Percentiles rank a stretch among this genome's conserved stretches.
Evolutionary conservation across 2,329 filamentous ascomycete species (phyloP).

Genomic region (Hypomyces perniciosus): DNA sequence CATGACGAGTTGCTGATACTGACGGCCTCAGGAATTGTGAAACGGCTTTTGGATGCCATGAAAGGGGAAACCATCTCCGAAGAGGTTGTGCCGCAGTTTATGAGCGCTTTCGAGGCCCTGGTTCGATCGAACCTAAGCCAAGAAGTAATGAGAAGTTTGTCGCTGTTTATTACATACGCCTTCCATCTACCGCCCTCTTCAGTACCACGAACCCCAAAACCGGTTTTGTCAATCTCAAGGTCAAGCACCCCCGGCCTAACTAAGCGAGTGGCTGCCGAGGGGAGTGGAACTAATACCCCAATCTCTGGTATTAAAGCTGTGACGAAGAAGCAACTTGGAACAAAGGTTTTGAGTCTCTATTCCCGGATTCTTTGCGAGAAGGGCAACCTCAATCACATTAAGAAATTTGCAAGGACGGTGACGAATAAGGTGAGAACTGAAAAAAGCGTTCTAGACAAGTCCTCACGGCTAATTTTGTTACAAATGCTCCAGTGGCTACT

Average conservation of each 20-base stretch:
- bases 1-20: slow-evolving; percentile 7
- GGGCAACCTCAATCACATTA: slow-evolving; percentile 61
- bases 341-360: slow-evolving; percentile 71
- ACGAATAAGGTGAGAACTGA: slow-evolving; percentile 70
- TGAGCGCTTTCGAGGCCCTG: slow-evolving; percentile 71
- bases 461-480: not conserved
- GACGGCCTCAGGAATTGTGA: slow-evolving; percentile 65
- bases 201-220: slow-evolving; percentile 46
- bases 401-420: slow-evolving; percentile 87
- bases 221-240: slow-evolving; percentile 32
- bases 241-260: slow-evolving; percentile 36
- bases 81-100: slow-evolving; percentile 68
- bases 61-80: slow-evolving; percentile 75
- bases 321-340: slow-evolving; percentile 65
- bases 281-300: slow-evolving; percentile 23
- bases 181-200: slow-evolving; percentile 57
- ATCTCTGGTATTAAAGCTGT: slow-evolving; percentile 32
- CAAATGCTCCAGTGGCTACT: slow-evolving; percentile 65
- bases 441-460: not conserved
- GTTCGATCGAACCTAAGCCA: slow-evolving; percentile 75
- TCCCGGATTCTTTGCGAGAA: slow-evolving; percentile 70
- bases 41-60: slow-evolving; percentile 80
- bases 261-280: slow-evolving; percentile 34
- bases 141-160: slow-evolving; percentile 78
- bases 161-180: slow-evolving; percentile 88